Base-by-base conservation (phyloP, 345 rosid species). In the Cardamine occulta region DNA sequence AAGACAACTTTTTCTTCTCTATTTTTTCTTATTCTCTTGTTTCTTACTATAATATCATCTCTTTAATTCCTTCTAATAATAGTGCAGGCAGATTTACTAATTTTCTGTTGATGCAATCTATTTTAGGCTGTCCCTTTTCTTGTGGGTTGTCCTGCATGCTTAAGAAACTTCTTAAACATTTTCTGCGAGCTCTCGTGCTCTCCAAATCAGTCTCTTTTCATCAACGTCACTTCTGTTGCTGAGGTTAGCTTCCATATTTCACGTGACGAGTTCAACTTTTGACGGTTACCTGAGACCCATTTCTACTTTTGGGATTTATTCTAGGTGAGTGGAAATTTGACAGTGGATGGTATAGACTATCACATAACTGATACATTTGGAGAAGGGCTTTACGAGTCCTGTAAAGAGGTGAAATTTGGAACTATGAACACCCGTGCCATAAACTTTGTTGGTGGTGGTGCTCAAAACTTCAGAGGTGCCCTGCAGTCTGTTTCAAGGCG, bases 61-160 rank as follows among this genome's bases (percentile, higher is more conserved):
- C 65, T 32, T 66, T 57, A 6, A 23, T 21, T 57, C 19, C 26
- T 17, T 64, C 49, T 63, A 39, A 21, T 63, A 39, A 21, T 63
- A 6, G 26, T 55, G 48, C 26, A 15, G 28, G n/a, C n/a, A 14
- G 14, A 49, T 67, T 67, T 68, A 58, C 79, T 76, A 6, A 9
- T 45, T 63, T 39, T 34, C 1, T 34, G 1, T 63, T 54, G 21
- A 69, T 70, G 63, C 48, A 0, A 18, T 60, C 34, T 57, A 37
- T 80, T 81, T 68, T 81, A 94, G 98, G 98, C 93, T 68, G 85
- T 94, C 67, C 97, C 98, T 56, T 88, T 94, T 76, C 93, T 94
- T 45, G 97, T 91, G 47, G 98, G 98, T 70, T 94, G 98, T 86
- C 98, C 98, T 34, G 97, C 98, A 48, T 94, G 98, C 88, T 82